A percentile compares a stretch with the other conserved stretches of the same genome.
Conservation (phyloP, 2,329 filamentous ascomycete species). For the Leptographium procerum region DNA sequence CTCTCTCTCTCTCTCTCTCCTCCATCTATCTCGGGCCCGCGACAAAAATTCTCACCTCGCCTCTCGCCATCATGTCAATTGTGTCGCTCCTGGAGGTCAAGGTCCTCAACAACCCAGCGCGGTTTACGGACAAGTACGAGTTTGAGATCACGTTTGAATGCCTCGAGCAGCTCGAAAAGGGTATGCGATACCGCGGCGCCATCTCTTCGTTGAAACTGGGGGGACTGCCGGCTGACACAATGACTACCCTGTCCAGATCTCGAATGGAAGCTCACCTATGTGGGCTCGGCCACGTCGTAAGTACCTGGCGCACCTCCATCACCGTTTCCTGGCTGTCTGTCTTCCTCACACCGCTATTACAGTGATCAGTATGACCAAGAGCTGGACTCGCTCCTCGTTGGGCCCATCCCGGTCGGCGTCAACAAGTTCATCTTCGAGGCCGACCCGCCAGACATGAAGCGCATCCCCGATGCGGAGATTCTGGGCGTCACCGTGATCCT, state of each 20-base stretch:
- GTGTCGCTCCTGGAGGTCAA: conserved; percentile 92
- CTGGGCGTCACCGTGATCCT: conserved; percentile 95
- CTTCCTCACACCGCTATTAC: background rate
- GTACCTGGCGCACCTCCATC: conserved; percentile 24
- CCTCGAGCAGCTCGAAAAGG: conserved; percentile 86
- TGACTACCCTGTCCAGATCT: conserved; percentile 50
- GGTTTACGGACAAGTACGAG: conserved; percentile 84
- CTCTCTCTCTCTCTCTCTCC: background rate
- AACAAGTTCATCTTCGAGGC: conserved; percentile 99
- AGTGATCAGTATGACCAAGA: conserved; percentile 97
- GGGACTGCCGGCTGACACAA: background rate
- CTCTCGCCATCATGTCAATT: conserved; percentile 66
- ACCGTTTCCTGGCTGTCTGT: background rate
- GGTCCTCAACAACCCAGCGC: conserved; percentile 92
- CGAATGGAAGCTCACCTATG: conserved; percentile 98
- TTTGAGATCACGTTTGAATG: conserved; percentile 99
- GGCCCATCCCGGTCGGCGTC: conserved; percentile 91
- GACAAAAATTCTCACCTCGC: background rate
- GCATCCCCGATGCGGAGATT: conserved; percentile 90
- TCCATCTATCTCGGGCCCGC: background rate
- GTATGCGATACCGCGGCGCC: conserved; percentile 30
- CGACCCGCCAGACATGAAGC: conserved; percentile 76
- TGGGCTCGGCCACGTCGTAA: conserved; percentile 94
- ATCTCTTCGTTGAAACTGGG: background rate
- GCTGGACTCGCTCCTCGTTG: conserved; percentile 90